Evolutionary conservation across 148 eudicot genomes (phyloP).

Genomic region (Arbutus unedo): DNA sequence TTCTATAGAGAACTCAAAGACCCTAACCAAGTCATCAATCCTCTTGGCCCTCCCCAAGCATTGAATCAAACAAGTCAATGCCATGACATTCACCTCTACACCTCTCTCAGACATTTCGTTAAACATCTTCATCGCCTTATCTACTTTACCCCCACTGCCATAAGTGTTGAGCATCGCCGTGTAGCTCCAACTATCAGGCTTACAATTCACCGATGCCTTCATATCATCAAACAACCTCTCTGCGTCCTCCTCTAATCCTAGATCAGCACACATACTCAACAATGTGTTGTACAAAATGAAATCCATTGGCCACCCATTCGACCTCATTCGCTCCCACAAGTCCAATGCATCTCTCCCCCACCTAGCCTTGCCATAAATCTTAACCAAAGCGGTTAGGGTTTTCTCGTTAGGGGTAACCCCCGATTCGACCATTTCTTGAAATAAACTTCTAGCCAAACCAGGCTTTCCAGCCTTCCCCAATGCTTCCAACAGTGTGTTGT

Average conservation of each 20-base stretch:
- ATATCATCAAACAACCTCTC: conserved; percentile 83
- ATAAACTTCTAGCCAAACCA: conserved; percentile 84
- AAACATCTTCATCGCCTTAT: conserved; percentile 75
- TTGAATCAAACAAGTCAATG: conserved; percentile 86
- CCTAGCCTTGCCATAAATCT: conserved; percentile 86
- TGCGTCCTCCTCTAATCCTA: conserved; percentile 84
- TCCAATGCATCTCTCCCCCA: conserved; percentile 88
- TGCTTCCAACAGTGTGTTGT: conserved; percentile 87
- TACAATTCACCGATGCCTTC: conserved; percentile 60
- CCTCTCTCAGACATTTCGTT: conserved; percentile 60
- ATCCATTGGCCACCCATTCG: conserved; percentile 89
- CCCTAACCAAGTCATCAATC: conserved; percentile 73
- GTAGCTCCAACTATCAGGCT: conserved; percentile 84
- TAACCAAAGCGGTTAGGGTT: conserved; percentile 75
- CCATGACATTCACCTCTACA: conserved; percentile 81
- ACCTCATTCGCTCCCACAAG: conserved; percentile 83
- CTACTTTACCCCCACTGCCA: conserved; percentile 82
- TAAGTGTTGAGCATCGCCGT: conserved; percentile 92
- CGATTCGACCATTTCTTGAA: conserved; percentile 79
- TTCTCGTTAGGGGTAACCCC: conserved; percentile 74
- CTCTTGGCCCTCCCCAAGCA: conserved; percentile 77
- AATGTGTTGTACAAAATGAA: conserved; percentile 80
- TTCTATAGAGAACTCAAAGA: conserved; percentile 49
- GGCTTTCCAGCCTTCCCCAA: conserved; percentile 96
- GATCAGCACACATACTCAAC: conserved; percentile 97